Base-by-base conservation (phyloP, 2,329 filamentous ascomycete species). In the Huntiella bhutanensis region DNA sequence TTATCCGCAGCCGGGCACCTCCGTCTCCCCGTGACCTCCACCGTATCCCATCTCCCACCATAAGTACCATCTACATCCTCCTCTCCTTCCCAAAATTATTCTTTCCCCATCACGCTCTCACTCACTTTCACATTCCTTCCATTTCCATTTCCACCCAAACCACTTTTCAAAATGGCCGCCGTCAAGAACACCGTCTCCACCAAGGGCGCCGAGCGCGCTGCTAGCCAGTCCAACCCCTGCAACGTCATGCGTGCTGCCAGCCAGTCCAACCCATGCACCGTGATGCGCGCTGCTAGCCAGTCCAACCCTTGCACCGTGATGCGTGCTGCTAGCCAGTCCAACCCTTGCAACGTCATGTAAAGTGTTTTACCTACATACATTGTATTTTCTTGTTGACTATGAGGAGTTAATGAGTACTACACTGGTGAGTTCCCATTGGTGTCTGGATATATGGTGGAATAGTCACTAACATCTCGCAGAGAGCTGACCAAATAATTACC, bases 151-250 rank as follows among this genome's bases (percentile, higher is more conserved):
- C 22, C 12, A 36, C 19, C 13, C 36, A 5, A 38, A 33, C 32
- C 15, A 49, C 13, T 34, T 19, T 38, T 47, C 40, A 49, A n/a
- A 47, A 49, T 49, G 48, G 44, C 48, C 11, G 35, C 48, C 36
- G 8, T 44, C 35, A 47, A 46, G 34, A 43, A 17, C 43, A 16
- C 47, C 34, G 32, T 38, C 17, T 5, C 38, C 19, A 12, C 47
- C 43, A 49, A 41, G 37, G 6, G 17, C 39, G 22, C 3, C 38
- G 15, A 22, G 16, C 16, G 12, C 33, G 8, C 3, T 22, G 34
- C 4, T 6, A 10, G 17, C 34, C 10, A 35, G 33, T 5, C 28
- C 3, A 1, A 0, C 1, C 35, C 15, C 3, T 47, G 46, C 46
- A 37, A 19, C 15, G 33, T 28, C 22, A 28, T 28, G 22, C 7